Percentiles rank a stretch among this genome's conserved stretches.
Evolutionary conservation across 768 basidiomycete genomes (phyloP).

Genomic region (Psilocybe azurescens): DNA sequence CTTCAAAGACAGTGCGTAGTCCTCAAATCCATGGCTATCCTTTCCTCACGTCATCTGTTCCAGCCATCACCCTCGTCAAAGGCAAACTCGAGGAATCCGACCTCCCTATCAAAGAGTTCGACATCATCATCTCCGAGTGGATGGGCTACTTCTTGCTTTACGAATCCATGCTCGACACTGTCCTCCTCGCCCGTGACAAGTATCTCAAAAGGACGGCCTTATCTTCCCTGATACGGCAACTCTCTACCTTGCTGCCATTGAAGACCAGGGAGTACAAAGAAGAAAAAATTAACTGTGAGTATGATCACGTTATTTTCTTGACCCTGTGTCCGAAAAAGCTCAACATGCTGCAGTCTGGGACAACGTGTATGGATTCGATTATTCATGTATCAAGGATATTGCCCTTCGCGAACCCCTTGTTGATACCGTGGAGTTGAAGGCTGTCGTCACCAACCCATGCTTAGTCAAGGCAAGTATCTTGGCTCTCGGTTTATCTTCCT

Average conservation of each 20-base stretch:
- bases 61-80: conserved; percentile 96
- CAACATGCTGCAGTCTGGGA: conserved; percentile 86
- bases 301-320: neutral
- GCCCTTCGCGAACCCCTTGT: conserved; percentile 96
- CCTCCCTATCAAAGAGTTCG: conserved; percentile 89
- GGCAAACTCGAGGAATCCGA: conserved; percentile 95
- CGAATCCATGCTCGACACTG: conserved; percentile 99
- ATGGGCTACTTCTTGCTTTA: conserved; percentile 99
- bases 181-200: conserved; percentile 94
- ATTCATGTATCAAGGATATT: conserved; percentile 99
- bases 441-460: conserved; percentile 93
- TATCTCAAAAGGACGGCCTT: conserved; percentile 91
- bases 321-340: conserved; percentile 4
- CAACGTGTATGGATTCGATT: conserved; percentile 99
- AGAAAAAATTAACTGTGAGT: conserved; percentile 98
- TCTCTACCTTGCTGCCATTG: conserved; percentile 94
- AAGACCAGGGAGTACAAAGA: conserved; percentile 99
- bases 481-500: neutral
- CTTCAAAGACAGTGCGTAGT: conserved; percentile 84
- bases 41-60: conserved; percentile 10
- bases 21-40: neutral
- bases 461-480: conserved; percentile 71
- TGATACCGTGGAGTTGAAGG: conserved; percentile 97
- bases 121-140: conserved; percentile 99
- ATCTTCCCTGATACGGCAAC: conserved; percentile 97